Evolutionary conservation across 1,139 yeast species (phyloP).

Genomic region (Debaryomyces subglobosus): DNA sequence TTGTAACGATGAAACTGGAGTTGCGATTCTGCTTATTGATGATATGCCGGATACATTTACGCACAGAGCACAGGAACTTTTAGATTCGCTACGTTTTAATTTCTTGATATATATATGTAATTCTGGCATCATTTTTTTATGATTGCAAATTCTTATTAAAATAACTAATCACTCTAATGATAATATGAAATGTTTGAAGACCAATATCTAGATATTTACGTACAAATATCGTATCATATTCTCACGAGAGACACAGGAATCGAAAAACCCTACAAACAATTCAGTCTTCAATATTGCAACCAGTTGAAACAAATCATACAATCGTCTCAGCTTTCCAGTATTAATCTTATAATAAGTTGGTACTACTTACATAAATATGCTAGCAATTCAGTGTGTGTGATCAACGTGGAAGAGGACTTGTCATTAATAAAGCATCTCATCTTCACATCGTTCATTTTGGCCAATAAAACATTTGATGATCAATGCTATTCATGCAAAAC

Average conservation of each 20-base stretch:
- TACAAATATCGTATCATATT: constrained; percentile 4
- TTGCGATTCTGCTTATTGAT: background rate
- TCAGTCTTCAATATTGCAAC: constrained; percentile 22
- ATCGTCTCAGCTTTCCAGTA: constrained; percentile 33
- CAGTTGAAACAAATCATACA: constrained; percentile 25
- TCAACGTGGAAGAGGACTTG: constrained; percentile 19
- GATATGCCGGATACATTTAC: background rate
- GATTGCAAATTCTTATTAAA: background rate
- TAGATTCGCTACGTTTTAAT: background rate
- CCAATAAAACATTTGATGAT: constrained; percentile 55
- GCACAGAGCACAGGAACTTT: background rate
- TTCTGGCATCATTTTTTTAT: background rate
- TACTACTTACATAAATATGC: constrained; percentile 34
- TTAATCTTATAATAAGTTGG: constrained; percentile 35
- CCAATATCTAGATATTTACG: background rate
- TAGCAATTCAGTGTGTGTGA: constrained; percentile 19
- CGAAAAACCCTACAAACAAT: constrained; percentile 13
- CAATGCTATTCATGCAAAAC: constrained; percentile 56
- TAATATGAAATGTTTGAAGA: constrained; percentile 8
- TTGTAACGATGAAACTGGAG: background rate
- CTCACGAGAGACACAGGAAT: background rate
- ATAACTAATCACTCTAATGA: background rate
- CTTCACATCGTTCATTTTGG: constrained; percentile 40
- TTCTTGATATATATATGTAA: background rate
- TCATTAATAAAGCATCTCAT: constrained; percentile 30